Conservation (phyloP, 257 asterid species). For the Solanum tarapatanum region DNA sequence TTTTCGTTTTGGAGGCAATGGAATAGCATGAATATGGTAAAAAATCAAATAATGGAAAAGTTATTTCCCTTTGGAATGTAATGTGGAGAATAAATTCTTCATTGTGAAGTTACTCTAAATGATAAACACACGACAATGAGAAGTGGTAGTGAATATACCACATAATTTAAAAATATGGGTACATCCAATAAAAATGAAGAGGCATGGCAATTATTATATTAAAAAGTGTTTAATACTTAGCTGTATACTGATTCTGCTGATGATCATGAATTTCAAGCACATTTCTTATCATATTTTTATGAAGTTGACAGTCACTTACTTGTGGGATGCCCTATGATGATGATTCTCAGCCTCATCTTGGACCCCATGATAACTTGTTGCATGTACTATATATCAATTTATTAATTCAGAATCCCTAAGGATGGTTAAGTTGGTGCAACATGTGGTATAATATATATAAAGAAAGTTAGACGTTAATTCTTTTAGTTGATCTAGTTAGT, state of each 20-base stretch:
- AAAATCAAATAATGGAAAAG: not conserved
- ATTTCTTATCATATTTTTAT: not conserved
- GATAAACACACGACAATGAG: not conserved
- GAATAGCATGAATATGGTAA: not conserved
- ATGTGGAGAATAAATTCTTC: slow-evolving; percentile 8
- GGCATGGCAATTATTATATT: not conserved
- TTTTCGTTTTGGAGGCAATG: not conserved
- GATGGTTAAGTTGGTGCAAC: not conserved
- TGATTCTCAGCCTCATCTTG: not conserved
- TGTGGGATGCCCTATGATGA: not conserved
- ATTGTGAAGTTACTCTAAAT: not conserved
- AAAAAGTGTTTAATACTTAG: not conserved
- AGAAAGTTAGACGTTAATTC: no score
- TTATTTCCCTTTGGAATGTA: not conserved
- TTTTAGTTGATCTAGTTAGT: not conserved
- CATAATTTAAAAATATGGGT: not conserved
- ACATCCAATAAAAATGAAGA: not conserved
- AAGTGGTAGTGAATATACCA: slow-evolving; percentile 8
- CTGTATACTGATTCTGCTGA: not conserved
- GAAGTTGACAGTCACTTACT: not conserved
- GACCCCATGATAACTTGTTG: not conserved
- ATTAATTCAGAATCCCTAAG: not conserved
- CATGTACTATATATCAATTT: not conserved
- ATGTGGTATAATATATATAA: not conserved
- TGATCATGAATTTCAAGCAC: not conserved